Evolutionary conservation across 305 asterid species (phyloP), one percentile per base, ranked within the genome.

Genomic region (Fraxinus platypoda): DNA sequence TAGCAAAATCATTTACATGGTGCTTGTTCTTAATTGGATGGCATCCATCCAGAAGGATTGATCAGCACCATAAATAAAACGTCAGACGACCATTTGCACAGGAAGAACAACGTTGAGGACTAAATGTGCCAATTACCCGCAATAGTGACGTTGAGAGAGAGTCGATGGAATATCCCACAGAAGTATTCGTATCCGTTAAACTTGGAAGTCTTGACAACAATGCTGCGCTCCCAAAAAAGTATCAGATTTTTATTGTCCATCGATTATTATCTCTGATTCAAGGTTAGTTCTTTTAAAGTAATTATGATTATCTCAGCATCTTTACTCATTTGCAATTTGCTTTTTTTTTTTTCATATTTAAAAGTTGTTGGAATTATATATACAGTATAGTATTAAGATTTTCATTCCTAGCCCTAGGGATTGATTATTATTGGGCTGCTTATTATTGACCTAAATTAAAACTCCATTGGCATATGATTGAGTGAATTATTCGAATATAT

Each of bases 121-220:
- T 52, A 6, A 52, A 52, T 4, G 64, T 1, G 0, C 9, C 8
- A 17, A 52, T 17, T 5, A n/a, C 6, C 54, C 7, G 71, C 71
- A 21, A 59, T 21, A 59, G 13, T 2, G 6, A 59, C 71, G 70
- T n/a, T n/a, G 70, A 57, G 7, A 57, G 43, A 31, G 33, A 23
- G 9, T 7, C 6, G 66, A 11, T 25, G 26, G 82, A 80, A 80
- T 71, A 80, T 80, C 82, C 82, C 82, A 43, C 38, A 19, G 37
- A 26, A 79, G 78, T 28, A 80, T 80, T 66, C 82, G 71, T 41
- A 80, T 80, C 78, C 21, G 75, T 57, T 83, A 59, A 25, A 38
- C n/a, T 52, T 64, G 66, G 17, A 46, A 3, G 0, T 13, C 68
- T 26, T 81, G 8, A 5, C 30, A 49, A 43, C 54, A 70, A 35